Conservation (phyloP, 495 filamentous ascomycete species). For the Xylaria venustula region DNA sequence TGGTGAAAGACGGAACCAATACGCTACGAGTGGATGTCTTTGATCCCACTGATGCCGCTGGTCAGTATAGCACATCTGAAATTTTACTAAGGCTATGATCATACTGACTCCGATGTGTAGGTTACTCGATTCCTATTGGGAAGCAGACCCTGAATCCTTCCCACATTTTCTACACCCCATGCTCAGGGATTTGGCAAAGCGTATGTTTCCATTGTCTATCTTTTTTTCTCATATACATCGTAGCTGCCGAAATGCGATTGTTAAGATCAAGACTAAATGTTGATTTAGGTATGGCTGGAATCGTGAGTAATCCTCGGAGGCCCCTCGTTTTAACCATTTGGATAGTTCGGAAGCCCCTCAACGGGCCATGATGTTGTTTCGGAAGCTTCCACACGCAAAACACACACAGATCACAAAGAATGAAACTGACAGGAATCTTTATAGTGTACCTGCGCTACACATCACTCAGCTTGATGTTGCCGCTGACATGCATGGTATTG, state of each 20-base stretch:
- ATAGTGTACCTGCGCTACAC: constrained; percentile 47
- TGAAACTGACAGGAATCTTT: no score
- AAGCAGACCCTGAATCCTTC: constrained; percentile 59
- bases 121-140: constrained; percentile 58
- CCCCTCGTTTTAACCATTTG: no score
- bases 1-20: constrained; percentile 46
- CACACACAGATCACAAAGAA: no score
- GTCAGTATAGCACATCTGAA: constrained; percentile 7
- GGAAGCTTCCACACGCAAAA: no score
- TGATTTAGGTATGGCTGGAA: constrained; percentile 57
- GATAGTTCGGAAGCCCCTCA: no score
- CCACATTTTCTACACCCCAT: constrained; percentile 70
- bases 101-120: constrained; percentile 8
- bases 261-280: not conserved
- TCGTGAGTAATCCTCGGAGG: constrained; percentile 14
- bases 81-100: not conserved
- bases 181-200: constrained; percentile 68
- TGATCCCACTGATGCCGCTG: constrained; percentile 60
- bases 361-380: no score
- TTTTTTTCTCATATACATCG: not conserved
- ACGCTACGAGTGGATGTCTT: constrained; percentile 63
- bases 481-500: constrained; percentile 59
- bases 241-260: no score
- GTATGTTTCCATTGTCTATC: constrained; percentile 22
- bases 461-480: constrained; percentile 55